A percentile compares a stretch with the other conserved stretches of the same genome.
Conservation (phyloP, 495 filamentous ascomycete species). For the Neurospora sp. region DNA sequence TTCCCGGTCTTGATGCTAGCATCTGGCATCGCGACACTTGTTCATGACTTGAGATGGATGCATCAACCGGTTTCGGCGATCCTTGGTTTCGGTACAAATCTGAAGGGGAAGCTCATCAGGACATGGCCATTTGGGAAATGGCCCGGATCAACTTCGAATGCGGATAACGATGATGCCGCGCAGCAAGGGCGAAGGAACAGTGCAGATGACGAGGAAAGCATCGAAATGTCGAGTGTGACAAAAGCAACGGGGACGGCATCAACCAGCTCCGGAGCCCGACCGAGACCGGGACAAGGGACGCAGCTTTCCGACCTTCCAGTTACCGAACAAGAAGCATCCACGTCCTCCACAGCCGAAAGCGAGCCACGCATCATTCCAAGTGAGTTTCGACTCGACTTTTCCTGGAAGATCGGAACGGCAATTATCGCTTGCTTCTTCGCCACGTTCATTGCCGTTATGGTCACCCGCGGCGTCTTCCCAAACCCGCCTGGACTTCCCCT, state of each 20-base stretch:
- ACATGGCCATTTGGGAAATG: neutral
- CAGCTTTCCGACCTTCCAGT: conserved; percentile 7
- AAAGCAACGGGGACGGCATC: neutral
- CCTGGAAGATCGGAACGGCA: conserved; percentile 36
- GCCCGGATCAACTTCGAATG: neutral
- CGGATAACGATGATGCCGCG: neutral
- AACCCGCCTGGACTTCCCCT: conserved; percentile 30
- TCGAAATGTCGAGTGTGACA: neutral
- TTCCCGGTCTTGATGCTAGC: conserved; percentile 62
- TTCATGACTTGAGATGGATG: conserved; percentile 52
- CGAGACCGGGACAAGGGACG: neutral
- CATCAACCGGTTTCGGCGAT: conserved; percentile 18
- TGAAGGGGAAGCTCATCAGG: neutral
- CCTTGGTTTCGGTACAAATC: neutral
- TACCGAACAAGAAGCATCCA: conserved; percentile 5
- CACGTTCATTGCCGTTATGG: conserved; percentile 53
- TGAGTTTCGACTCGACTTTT: conserved; percentile 27
- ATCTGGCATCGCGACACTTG: conserved; percentile 44
- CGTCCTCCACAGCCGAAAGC: conserved; percentile 8
- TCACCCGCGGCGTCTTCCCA: conserved; percentile 41
- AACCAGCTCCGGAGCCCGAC: neutral
- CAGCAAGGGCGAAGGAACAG: neutral
- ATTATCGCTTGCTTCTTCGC: conserved; percentile 46
- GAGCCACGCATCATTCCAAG: conserved; percentile 34
- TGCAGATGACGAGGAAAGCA: conserved; percentile 2